Evolutionary conservation across 2,329 filamentous ascomycete species (phyloP), one percentile per base, ranked within the genome.

Genomic region (Lachnellula occidentalis): DNA sequence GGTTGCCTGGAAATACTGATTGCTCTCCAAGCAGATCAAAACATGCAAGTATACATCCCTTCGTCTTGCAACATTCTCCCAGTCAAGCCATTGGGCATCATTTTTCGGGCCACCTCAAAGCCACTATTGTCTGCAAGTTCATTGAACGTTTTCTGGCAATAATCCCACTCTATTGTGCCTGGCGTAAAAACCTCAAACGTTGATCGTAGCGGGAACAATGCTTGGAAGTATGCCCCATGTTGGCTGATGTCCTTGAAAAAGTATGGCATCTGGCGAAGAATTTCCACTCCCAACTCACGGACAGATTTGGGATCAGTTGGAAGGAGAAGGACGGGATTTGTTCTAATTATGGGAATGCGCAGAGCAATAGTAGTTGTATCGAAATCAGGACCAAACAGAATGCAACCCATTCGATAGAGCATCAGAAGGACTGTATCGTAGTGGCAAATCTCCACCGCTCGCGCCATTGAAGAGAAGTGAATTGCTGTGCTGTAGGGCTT

Each of bases 121-220:
- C 58, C 58, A 6, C 58, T 56, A 2, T 52, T 48, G 9, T 56
- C 54, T 6, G 58, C 56, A 48, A 61, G 54, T 31, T 57, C 50
- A 11, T 41, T 47, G 21, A 61, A 54, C 2, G 37, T 37, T 27
- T 36, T 51, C 8, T 49, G 21, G 22, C 58, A 45, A 46, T 58
- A 61, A 15, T 46, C 15, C 50, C 56, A 55, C 24, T 58, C 56
- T 15, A 24, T 39, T 34, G 36, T 51, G 15, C 56, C 54, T n/a
- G 47, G 45, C 31, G 14, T 41, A 19, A 57, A 60, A 4, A 57
- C 39, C 34, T 58, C 58, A 45, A 57, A 50, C 5, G 43, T 37
- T 9, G 37, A 52, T 22, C 56, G 54, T 15, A 58, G 17, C 2
- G 54, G 54, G 49, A 60, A 58, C 27, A 58, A 45, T 17, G 55